Evolutionary conservation across 495 filamentous ascomycete species (phyloP), one percentile per base, ranked within the genome.

Genomic region (Aspergillus haitiensis): DNA sequence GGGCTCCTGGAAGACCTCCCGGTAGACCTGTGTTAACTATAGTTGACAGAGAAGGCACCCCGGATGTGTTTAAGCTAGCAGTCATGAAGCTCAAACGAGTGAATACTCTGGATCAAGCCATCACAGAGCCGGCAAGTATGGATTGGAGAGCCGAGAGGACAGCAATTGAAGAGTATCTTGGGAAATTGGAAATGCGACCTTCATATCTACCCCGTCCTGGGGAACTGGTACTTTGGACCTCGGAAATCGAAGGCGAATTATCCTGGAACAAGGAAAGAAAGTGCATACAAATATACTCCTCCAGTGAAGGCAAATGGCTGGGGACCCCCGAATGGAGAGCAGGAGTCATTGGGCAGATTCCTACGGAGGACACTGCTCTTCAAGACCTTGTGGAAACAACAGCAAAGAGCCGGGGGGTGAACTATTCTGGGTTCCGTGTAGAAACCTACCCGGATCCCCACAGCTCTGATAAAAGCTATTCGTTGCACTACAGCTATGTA

Each of bases 151-250:
- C 78, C 2, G 78, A 81, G 33, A 68, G 74, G 21, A 58, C 74
- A 18, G 60, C 49, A n/a, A 65, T 84, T 0, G 59, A 65, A 5
- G 65, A 73, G 27, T 70, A 70, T 45, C 61, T 78, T 32, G 63
- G 68, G 34, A 69, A 65, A 49, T 58, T 82, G 18, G 55, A 70
- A 4, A 59, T 78, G 11, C 75, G 81, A 47, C 72, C 80, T 2
- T 66, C 79, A 0, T 88, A 80, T 58, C 63, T 84, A 6, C 84
- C 84, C 21, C 81, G 85, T 0, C 59, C 69, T 3, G 84, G 82
- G 1, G 85, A 88, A 56, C 60, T 84, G 6, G 85, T 87, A 2
- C 75, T 88, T 2, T 88, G 80, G 72, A 71, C 74, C 1, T 62
- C 67, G 5, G 58, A 68, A 5, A 57, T 82, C 4, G 62, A 75